Conservation (phyloP, 495 filamentous ascomycete genomes). For the Aspergillus sclerotioniger region DNA sequence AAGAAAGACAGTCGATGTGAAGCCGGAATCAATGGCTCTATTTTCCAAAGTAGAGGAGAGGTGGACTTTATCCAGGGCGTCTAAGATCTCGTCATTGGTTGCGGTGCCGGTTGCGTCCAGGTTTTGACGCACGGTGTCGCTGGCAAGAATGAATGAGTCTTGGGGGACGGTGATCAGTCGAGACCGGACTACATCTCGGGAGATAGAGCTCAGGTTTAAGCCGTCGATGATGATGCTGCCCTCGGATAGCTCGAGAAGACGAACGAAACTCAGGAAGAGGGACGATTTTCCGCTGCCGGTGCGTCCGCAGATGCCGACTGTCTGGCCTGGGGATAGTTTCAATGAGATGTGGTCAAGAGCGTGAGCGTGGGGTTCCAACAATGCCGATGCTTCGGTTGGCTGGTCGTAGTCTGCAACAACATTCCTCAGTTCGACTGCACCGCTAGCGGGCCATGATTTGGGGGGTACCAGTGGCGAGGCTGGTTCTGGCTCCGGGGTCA, state of each 20-base stretch:
- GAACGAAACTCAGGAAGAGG: not conserved
- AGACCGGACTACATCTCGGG: not conserved
- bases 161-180: not conserved
- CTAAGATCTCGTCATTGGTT: not conserved
- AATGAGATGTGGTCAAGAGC: not conserved
- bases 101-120: not conserved
- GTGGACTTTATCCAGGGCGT: not conserved
- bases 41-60: not conserved
- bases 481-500: too few species aligned
- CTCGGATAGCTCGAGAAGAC: not conserved
- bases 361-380: not conserved
- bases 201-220: not conserved
- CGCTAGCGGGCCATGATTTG: not conserved
- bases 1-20: not conserved
- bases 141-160: not conserved
- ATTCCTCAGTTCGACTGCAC: not conserved
- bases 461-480: too few species aligned
- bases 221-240: not conserved
- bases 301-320: not conserved
- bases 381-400: not conserved
- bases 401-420: not conserved
- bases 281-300: constrained; percentile 3
- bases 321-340: not conserved
- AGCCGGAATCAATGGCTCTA: not conserved
- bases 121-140: not conserved